These are phyloP conservation scores for Pseudonitzschia pungens DNA, from an alignment of 108 stramenopile genomes.

Conservation along the genomic window DNA sequence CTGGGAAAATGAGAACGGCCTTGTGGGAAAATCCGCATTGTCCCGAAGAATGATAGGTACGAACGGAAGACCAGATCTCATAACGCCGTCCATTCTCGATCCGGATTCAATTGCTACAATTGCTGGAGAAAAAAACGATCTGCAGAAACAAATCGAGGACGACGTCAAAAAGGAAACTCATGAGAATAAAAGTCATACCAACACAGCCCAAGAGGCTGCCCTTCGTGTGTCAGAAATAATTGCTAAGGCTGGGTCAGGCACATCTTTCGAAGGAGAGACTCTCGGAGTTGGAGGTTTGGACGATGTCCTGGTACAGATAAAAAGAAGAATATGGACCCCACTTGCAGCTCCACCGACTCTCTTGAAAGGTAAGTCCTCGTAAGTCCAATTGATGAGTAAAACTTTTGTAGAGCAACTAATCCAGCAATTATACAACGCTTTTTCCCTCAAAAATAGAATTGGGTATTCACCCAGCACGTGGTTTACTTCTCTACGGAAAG, in stretches of 20 bases:
- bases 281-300: slow-evolving; percentile 85
- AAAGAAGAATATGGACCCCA: slow-evolving; percentile 83
- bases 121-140: slow-evolving; percentile 42
- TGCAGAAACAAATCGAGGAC: slow-evolving; percentile 41
- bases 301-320: slow-evolving; percentile 73
- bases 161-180: neutral
- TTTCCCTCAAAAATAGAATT: slow-evolving; percentile 46
- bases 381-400: neutral
- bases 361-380: slow-evolving; percentile 19
- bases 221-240: slow-evolving; percentile 65
- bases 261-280: slow-evolving; percentile 64
- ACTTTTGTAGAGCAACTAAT: neutral
- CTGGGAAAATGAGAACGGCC: slow-evolving; percentile 51
- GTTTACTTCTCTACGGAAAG: slow-evolving; percentile 73
- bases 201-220: slow-evolving; percentile 30
- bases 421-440: neutral
- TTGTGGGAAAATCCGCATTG: slow-evolving; percentile 44
- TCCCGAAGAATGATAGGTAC: slow-evolving; percentile 25
- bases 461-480: slow-evolving; percentile 79
- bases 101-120: slow-evolving; percentile 29
- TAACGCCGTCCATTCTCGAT: slow-evolving; percentile 40
- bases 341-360: slow-evolving; percentile 80
- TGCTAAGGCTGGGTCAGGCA: slow-evolving; percentile 68
- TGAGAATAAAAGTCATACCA: neutral
- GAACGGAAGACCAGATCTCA: slow-evolving; percentile 39